These are phyloP conservation scores for Cladosporium sp. DNA, from an alignment of 2,329 filamentous ascomycete genomes.

Conservation along the genomic window DNA sequence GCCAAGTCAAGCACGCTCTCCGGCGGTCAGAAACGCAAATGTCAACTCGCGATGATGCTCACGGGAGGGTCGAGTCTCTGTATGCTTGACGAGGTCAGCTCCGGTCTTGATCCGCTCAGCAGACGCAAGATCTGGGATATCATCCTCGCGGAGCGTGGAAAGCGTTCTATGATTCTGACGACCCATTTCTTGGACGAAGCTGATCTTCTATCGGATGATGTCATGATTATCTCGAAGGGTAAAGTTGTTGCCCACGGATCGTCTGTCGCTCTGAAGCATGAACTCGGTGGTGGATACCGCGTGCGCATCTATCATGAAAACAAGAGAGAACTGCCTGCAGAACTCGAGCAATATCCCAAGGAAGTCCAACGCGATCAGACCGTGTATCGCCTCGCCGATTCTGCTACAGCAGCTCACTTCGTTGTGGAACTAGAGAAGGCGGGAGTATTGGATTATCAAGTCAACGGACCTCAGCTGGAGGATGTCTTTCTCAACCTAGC, in stretches of 20 bases:
- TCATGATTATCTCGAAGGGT: conserved; percentile 82
- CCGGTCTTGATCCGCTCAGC: conserved; percentile 80
- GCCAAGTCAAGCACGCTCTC: conserved; percentile 74
- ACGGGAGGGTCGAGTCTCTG: conserved; percentile 85
- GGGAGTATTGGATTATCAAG: conserved; percentile 72
- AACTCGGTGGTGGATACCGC: conserved; percentile 77
- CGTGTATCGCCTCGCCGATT: conserved; percentile 68
- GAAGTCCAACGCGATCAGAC: conserved; percentile 64
- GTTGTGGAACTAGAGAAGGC: conserved; percentile 64
- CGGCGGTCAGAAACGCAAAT: conserved; percentile 86
- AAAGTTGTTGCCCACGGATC: conserved; percentile 77
- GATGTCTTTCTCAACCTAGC: conserved; percentile 87
- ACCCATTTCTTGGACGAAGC: conserved; percentile 95
- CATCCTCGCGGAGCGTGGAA: conserved; percentile 75
- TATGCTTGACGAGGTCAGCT: conserved; percentile 87
- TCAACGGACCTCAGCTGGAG: conserved; percentile 85
- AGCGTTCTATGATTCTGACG: conserved; percentile 78
- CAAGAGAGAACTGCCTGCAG: conserved; percentile 24
- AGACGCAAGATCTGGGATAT: conserved; percentile 94
- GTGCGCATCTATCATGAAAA: conserved; percentile 65
- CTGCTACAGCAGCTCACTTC: conserved; percentile 65
- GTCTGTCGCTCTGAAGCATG: conserved; percentile 79
- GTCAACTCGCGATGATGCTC: conserved; percentile 93
- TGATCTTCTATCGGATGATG: conserved; percentile 82
- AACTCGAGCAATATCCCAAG: conserved; percentile 25